A percentile compares a stretch with the other conserved stretches of the same genome.
Evolutionary conservation across 163 green algal species (phyloP).

Genomic region (Coccomyxa subellipsoidea): DNA sequence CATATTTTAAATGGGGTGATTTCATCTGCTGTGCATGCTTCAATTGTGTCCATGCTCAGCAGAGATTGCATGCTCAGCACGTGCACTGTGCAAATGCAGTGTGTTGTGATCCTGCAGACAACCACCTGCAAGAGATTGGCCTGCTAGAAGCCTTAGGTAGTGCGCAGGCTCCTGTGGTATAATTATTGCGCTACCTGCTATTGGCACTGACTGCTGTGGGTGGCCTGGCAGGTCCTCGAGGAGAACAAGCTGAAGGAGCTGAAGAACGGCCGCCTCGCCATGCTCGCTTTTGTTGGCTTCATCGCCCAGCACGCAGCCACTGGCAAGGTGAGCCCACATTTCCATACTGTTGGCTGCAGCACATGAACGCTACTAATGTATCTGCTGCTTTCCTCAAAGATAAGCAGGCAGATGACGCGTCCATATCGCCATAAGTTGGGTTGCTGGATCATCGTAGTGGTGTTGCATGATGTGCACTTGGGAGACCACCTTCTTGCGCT

Average conservation of each 20-base stretch:
- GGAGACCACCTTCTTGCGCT: not conserved
- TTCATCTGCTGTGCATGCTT: too few species aligned
- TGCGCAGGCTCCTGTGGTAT: too few species aligned
- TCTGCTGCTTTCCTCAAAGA: not conserved
- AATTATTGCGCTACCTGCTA: not conserved
- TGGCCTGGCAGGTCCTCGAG: conserved; percentile 42
- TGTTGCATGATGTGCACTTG: not conserved
- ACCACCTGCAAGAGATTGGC: too few species aligned
- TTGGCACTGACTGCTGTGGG: not conserved
- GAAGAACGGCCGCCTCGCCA: conserved; percentile 81
- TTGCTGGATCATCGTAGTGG: too few species aligned
- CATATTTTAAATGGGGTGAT: too few species aligned
- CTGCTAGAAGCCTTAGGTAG: too few species aligned
- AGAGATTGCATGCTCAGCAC: too few species aligned
- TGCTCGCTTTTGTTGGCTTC: conserved; percentile 64
- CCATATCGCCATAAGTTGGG: too few species aligned
- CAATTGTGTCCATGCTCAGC: too few species aligned
- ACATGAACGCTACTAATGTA: not conserved
- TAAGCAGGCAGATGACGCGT: not conserved
- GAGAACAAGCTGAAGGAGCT: conserved; percentile 88
- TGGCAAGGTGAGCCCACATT: conserved; percentile 42
- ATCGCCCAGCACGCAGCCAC: conserved; percentile 77
- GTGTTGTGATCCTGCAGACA: too few species aligned
- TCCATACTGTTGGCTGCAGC: not conserved
- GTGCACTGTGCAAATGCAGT: too few species aligned